Evolutionary conservation across 768 basidiomycete species (phyloP).

Genomic region (Tricholoma saponaceum): DNA sequence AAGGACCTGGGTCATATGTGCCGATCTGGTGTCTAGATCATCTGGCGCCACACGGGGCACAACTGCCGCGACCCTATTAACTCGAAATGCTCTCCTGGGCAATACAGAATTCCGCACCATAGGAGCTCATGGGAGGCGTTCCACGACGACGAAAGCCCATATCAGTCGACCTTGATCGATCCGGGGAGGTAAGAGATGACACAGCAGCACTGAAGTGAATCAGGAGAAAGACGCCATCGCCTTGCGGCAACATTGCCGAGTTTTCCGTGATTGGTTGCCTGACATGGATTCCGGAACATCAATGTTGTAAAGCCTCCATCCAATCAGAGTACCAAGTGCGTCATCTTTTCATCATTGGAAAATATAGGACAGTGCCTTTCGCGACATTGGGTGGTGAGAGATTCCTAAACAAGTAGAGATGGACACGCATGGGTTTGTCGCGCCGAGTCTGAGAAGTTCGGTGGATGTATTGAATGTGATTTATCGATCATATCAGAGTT

Average conservation of each 20-base stretch:
- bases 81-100: background rate
- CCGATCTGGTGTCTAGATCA: background rate
- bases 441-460: no score
- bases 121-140: conserved; percentile 4
- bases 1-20: background rate
- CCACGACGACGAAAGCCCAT: background rate
- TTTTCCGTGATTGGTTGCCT: background rate
- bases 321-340: no score
- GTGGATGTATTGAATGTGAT: no score
- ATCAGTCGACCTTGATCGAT: conserved; percentile 7
- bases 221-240: background rate
- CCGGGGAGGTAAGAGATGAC: background rate
- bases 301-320: no score
- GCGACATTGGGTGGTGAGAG: no score
- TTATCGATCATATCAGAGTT: no score
- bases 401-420: no score
- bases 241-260: background rate
- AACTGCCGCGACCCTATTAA: background rate
- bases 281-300: background rate
- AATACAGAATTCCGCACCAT: background rate
- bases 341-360: conserved; percentile 4
- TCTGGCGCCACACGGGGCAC: background rate
- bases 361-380: no score
- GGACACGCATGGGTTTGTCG: no score
- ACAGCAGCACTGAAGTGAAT: background rate